Base-by-base conservation (phyloP, 139 green algal species). In the Coccomyxa sp. region DNA sequence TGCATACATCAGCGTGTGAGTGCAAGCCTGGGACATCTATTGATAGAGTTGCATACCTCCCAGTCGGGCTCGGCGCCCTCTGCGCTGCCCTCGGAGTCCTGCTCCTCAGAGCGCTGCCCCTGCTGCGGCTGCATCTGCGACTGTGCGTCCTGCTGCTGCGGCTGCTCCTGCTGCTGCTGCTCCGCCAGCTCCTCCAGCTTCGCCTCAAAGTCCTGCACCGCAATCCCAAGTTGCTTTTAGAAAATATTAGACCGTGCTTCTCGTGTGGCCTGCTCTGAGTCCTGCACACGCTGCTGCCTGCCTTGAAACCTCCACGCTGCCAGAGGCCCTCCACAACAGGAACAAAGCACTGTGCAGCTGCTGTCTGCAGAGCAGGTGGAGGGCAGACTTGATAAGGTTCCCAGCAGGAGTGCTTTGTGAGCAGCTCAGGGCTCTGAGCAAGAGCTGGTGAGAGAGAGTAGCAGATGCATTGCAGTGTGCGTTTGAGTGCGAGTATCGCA, bases 131-230 rank as follows among this genome's bases (percentile, higher is more conserved):
- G 50, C 6, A 39, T 73, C 41, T 77, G 10, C 33, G 84, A 72
- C 79, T 85, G 80, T 74, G 58, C 9, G 9, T 22, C 64, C 29
- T 29, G 33, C 27, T 39, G 36, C 29, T 83, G 70, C 73, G 78
- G 39, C 79, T 77, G 39, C 39, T 83, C 73, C 79, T 86, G 70
- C 37, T 81, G n/a, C 70, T 82, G 39, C 74, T 87, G 69, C 55
- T 69, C 58, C 80, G 91, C 76, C 36, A 83, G 35, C 31, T 85
- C 78, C 36, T 78, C 39, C n/a, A 92, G 55, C 81, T 93, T 82
- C 14, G 82, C 86, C 86, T 96, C 92, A 84, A 96, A 96, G 0
- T 96, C 88, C 86, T 92, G 85, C 33, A 58, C 22, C n/a, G n/a
- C n/a, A n/a, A n/a, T n/a, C n/a, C n/a, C n/a, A n/a, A n/a, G n/a